Evolutionary conservation across 176 grass and related monocot species (phyloP), one percentile per base, ranked within the genome.

Genomic region (Zoysia pacifica): DNA sequence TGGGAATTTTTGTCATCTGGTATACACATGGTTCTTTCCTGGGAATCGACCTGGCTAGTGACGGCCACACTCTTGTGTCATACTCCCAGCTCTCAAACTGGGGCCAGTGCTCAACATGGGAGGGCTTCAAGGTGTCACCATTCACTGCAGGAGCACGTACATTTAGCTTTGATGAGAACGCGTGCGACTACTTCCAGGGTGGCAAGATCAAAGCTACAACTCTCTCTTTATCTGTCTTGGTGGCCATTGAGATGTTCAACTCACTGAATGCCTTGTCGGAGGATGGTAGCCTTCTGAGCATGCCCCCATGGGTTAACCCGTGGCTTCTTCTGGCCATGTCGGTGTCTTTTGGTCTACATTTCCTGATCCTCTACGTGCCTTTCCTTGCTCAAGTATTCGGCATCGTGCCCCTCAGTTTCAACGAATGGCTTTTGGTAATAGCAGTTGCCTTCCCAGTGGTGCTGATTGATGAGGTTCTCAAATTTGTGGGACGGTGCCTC

Each of bases 161-260:
- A 20, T 87, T 99, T 35, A 66, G 73, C 46, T 99, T 99, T 13
- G 86, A 93, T 15, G 35, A 76, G 0, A 88, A 93, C 67, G 93
- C 97, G 16, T 99, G 97, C 0, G 93, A 99, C 64, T 99, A 99
- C 66, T 99, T 99, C 93, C 90, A 94, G 20, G 67, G 79, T 3
- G 97, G 97, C 49, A 99, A 99, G 77, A 90, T 95, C 10, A 99
- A 99, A 88, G 97, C 97, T 1, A 99, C 84, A 37, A 99, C 97
- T 6, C 82, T 99, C 42, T 99, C 97, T 13, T 63, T 99, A 46
- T 99, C 97, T 0, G 97, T 99, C 47, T 85, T 99, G 70, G 97
- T 99, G n/a, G 79, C 97, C 5, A 99, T 99, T 48, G 97, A 99
- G 83, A 96, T 99, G 97, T 99, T 99, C 82, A 99, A 99, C 86